These are phyloP conservation scores for Microstegium vimineum DNA, from an alignment of 176 grass and related monocot species.

Conservation along the genomic window DNA sequence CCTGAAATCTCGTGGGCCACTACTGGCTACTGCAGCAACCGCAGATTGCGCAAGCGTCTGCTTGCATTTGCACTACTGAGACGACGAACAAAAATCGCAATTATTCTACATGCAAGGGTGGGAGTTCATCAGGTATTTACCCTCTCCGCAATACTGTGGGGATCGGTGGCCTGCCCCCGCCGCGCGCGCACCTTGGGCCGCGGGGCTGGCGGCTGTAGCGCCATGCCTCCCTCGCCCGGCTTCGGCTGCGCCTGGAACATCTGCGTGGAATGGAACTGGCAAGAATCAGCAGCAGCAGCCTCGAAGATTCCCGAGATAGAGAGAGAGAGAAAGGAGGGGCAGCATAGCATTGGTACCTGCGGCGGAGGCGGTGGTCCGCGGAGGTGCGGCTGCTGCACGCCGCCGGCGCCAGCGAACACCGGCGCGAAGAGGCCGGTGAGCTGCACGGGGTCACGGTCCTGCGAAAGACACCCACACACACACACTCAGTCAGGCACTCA, in stretches of 20 bases:
- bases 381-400: conserved; percentile 53
- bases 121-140: conserved; percentile 28
- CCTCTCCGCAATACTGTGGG: conserved; percentile 88
- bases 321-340: not conserved
- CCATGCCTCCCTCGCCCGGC: conserved; percentile 45
- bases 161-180: conserved; percentile 81
- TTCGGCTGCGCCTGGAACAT: conserved; percentile 65
- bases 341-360: conserved; percentile 36
- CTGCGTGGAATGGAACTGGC: conserved; percentile 19
- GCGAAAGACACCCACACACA: not conserved
- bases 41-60: not conserved
- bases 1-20: not conserved
- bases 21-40: not conserved
- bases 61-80: too few species aligned
- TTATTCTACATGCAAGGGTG: not conserved
- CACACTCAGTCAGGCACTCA: not conserved
- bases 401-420: conserved; percentile 43
- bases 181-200: conserved; percentile 79
- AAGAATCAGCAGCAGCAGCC: not conserved
- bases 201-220: conserved; percentile 55
- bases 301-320: not conserved
- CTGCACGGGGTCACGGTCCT: conserved; percentile 75
- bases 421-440: conserved; percentile 61
- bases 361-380: conserved; percentile 51
- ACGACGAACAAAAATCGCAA: not conserved